Evolutionary conservation across 2,329 filamentous ascomycete genomes (phyloP), one percentile per base, ranked within the genome.

Genomic region (Raffaelea deltoideospora): DNA sequence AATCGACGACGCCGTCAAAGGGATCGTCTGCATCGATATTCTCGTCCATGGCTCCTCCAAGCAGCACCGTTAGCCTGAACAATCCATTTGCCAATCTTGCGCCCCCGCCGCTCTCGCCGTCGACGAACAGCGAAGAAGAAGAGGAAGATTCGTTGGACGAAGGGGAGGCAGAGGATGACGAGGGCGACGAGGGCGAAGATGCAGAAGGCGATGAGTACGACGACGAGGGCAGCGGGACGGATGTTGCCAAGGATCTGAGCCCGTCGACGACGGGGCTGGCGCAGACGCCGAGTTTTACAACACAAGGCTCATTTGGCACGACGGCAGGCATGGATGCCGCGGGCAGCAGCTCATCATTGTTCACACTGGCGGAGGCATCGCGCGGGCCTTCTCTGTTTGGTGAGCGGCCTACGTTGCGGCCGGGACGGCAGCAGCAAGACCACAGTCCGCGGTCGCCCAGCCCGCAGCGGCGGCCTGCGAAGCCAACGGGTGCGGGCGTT

Each of bases 401-500:
- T 9, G 68, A 75, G 39, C 60, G 60, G 15, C 69, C 71, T 0
- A 43, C 67, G 19, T 69, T 81, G 38, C 59, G 71, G 10, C 70
- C 68, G 24, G 61, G 69, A 19, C 63, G 54, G 23, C 62, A 53
- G 22, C 62, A 53, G 23, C 63, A 54, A 24, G 60, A 58, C 17
- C 59, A 63, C n/a, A 77, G 71, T 44, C 77, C 79, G 33, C 72
- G 79, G 26, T 84, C 80, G 10, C 79, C 81, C 2, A 86, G 80
- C 44, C 80, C 81, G 2, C 58, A 82, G 20, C 72, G 47, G 11
- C 43, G 37, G 10, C n/a, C 29, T 3, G 40, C 40, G 8, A 44
- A 44, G 29, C 32, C 20, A 1, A 34, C 35, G 24, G 21, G n/a
- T n/a, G n/a, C 32, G 14, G 41, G 34, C 13, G 17, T 35, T 9